Base-by-base conservation (phyloP, 2,329 filamentous ascomycete species). In the Periconia sp. region DNA sequence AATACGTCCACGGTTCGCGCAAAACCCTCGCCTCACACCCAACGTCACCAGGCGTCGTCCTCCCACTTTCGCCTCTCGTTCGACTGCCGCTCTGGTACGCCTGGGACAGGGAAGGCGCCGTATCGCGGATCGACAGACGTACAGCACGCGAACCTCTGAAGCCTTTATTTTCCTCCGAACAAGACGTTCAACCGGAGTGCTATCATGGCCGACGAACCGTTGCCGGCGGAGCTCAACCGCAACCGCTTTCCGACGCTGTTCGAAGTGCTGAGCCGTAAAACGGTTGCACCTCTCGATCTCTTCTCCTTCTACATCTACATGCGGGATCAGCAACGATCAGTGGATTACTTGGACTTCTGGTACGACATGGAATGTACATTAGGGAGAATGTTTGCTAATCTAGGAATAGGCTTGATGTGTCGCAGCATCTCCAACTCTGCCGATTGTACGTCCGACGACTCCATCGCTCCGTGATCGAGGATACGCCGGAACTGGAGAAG, bases 241-340 rank as follows among this genome's bases (percentile, higher is more conserved):
- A 95, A 95, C 68, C 83, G 94, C 54, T 82, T 99, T 46, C 94
- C 94, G 33, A 96, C 91, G 1, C 83, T 99, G 37, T 96, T 95
- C 68, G 95, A 99, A 73, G 94, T 99, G 42, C 78, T 99, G 48
- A 96, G 90, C 68, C 85, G 95, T 56, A 86, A 91, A 53, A 99
- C 94, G n/a, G 80, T 95, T 15, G 89, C 95, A 35, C 94, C 94
- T 0, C 92, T 99, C 44, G 95, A 99, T 66, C 79, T 99, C 9
- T 99, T 96, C 72, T 96, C 92, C 2, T 99, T 99, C 77, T 99
- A 99, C 74, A 99, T 99, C 61, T 99, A 96, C 74, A 99, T 99
- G 94, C 85, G 94, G 63, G 95, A 99, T 71, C 92, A 96, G 73
- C 94, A 99, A 72, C 85, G 92, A 69, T 96, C 92, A 6, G 94